Conservation (phyloP, 768 basidiomycete genomes). For the Pleurotus eryngii region DNA sequence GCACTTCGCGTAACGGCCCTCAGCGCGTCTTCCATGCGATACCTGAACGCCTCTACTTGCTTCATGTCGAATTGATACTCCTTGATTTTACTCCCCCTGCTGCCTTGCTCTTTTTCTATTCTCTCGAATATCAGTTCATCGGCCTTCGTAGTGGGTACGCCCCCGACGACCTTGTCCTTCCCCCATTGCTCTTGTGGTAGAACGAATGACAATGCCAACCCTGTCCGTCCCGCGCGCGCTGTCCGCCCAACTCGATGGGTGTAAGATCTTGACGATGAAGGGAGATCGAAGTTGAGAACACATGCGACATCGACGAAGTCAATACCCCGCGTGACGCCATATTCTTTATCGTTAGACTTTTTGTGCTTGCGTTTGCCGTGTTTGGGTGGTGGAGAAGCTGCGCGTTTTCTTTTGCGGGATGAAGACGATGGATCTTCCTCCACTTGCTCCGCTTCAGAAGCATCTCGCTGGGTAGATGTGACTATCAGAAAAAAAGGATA, state of each 20-base stretch:
- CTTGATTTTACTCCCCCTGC: conserved; percentile 58
- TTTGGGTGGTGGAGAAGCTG: conserved; percentile 39
- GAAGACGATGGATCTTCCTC: conserved; percentile 15
- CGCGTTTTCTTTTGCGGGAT: conserved; percentile 57
- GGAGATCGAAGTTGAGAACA: conserved; percentile 98
- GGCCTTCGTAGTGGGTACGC: conserved; percentile 61
- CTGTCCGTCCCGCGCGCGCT: conserved; percentile 91
- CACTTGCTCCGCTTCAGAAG: conserved; percentile 14
- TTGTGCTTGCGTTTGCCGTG: conserved; percentile 50
- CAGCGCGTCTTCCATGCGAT: conserved; percentile 96
- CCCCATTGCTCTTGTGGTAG: conserved; percentile 69
- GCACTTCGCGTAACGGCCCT: conserved; percentile 82
- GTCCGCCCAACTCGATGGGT: conserved; percentile 96
- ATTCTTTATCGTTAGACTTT: conserved; percentile 67
- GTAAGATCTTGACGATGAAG: conserved; percentile 80
- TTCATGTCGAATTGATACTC: conserved; percentile 95
- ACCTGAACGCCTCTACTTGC: conserved; percentile 95
- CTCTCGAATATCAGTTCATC: conserved; percentile 77
- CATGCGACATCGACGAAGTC: conserved; percentile 97
- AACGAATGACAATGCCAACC: conserved; percentile 88
- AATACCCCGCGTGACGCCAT: conserved; percentile 92
- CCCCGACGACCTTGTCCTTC: conserved; percentile 69
- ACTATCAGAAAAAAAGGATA: conserved; percentile 31
- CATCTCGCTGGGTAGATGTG: conserved; percentile 50
- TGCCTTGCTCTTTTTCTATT: conserved; percentile 75